Conservation (phyloP, 2,329 filamentous ascomycete genomes). For the Talaromyces sp. region DNA sequence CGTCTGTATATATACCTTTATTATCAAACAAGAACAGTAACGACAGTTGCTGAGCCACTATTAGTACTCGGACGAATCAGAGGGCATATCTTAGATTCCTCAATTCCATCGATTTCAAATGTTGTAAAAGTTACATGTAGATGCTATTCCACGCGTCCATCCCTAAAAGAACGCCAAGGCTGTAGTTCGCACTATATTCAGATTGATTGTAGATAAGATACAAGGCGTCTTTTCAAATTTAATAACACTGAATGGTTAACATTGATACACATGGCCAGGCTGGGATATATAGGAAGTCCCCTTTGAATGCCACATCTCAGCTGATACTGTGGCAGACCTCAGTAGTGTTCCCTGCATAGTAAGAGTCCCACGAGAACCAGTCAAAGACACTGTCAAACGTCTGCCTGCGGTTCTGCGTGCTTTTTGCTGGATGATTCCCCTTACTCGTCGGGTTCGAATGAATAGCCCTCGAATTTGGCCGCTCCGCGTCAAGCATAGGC, state of each 20-base stretch:
- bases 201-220: background rate
- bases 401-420: background rate
- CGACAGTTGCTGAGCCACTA: background rate
- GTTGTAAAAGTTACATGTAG: background rate
- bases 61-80: background rate
- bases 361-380: conserved; percentile 3
- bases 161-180: background rate
- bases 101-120: background rate
- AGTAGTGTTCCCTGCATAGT: background rate
- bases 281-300: too few species aligned
- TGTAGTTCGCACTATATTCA: background rate
- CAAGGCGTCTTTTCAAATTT: too few species aligned
- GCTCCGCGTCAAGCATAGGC: background rate
- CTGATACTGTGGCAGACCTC: background rate
- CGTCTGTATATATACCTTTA: background rate
- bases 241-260: too few species aligned
- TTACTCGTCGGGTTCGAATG: background rate
- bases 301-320: too few species aligned
- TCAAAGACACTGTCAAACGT: background rate
- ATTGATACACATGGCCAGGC: too few species aligned
- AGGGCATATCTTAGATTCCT: background rate
- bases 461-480: background rate
- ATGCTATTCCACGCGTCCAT: background rate
- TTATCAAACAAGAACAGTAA: background rate
- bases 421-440: background rate